Evolutionary conservation across 495 filamentous ascomycete genomes (phyloP), one percentile per base, ranked within the genome.

Genomic region (Hyaloscypha finlandica): DNA sequence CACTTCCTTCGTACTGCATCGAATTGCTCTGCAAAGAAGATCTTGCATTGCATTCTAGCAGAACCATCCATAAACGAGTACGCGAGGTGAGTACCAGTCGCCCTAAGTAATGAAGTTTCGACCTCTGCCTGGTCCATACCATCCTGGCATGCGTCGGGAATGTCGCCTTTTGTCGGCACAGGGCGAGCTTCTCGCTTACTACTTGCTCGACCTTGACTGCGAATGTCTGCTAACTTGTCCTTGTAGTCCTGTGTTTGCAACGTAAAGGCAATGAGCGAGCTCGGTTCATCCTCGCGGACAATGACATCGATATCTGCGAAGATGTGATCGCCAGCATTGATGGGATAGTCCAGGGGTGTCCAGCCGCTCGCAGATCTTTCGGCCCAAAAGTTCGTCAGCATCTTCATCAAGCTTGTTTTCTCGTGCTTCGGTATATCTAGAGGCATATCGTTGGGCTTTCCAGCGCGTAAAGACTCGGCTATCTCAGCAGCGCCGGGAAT

Each of bases 251-350:
- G 83, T 1, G 90, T 94, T 64, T 89, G 90, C 54, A 99, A 80
- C 3, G 94, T 92, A 76, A 98, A 94, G 1, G 95, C 94, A 55
- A 99, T 92, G 31, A 99, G 81, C 6, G 95, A 98, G 77, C 93
- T 97, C 3, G 95, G 96, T 76, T 99, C 95, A 75, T 98, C 95
- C 74, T 99, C 95, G 12, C 93, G 88, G 63, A 99, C 92, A 63
- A 99, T 95, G 61, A 99, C 91, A 77, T 98, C 92, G n/a, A 92
- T 96, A 78, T 99, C 96, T 32, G 92, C 92, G 74, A 97, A 98
- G 54, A 98, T 91, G 75, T 99, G 95, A 76, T 98, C 96, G 52
- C 86, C 89, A 16, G 90, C 84, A 71, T 88, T 90, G 65, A 97
- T 83, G 12, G 96, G 96, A 73, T 98, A 99, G 29, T 98, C 96